Conservation (phyloP, 2,329 filamentous ascomycete species). For the Rugonectria rugulosa region DNA sequence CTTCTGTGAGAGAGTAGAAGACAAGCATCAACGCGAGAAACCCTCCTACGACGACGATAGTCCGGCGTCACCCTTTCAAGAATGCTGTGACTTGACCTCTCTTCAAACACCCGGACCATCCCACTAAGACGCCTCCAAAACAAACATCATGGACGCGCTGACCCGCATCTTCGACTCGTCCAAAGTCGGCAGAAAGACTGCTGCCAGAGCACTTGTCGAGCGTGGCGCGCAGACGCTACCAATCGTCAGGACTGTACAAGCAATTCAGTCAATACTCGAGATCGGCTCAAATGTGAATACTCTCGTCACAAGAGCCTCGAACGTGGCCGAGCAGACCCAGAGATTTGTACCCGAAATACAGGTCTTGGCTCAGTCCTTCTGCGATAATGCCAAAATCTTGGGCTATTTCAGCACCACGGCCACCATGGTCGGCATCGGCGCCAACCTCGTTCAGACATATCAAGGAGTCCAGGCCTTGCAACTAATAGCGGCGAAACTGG, state of each 20-base stretch:
- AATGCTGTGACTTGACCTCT: no score
- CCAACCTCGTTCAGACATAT: slow-evolving; percentile 46
- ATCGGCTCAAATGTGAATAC: slow-evolving; percentile 15
- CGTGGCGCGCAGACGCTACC: slow-evolving; percentile 5
- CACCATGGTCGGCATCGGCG: slow-evolving; percentile 42
- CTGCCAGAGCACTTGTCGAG: neutral
- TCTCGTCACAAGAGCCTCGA: slow-evolving; percentile 32
- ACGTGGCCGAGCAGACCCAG: slow-evolving; percentile 32
- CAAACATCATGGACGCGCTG: slow-evolving; percentile 10
- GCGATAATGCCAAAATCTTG: slow-evolving; percentile 43
- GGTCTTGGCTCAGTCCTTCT: slow-evolving; percentile 44
- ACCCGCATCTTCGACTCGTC: neutral
- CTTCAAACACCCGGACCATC: no score
- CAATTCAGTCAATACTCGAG: slow-evolving; percentile 8
- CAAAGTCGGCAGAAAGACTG: neutral
- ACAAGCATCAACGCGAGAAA: no score
- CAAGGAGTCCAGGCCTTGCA: slow-evolving; percentile 46
- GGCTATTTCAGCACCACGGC: slow-evolving; percentile 43
- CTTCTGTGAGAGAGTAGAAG: no score
- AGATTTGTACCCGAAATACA: slow-evolving; percentile 43
- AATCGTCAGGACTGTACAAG: slow-evolving; percentile 10
- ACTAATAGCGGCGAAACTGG: slow-evolving; percentile 45
- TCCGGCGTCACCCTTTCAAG: no score
- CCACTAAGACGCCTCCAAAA: neutral
- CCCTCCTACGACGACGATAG: no score